Percentiles rank a stretch among this genome's conserved stretches.
Conservation (phyloP, 2,329 filamentous ascomycete genomes). For the Clonostachys solani region DNA sequence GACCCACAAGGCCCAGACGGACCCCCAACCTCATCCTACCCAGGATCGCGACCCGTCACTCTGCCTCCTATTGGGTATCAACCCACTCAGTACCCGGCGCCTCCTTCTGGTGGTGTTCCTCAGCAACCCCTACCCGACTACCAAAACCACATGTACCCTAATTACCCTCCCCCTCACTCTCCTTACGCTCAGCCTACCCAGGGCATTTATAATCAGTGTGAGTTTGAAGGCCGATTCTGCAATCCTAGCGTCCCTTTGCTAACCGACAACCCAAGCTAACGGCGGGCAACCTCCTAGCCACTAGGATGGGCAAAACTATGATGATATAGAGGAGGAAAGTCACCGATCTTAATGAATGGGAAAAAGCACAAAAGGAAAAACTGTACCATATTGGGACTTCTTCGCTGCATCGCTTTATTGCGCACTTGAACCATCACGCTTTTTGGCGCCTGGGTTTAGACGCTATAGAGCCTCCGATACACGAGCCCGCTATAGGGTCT, state of each 20-base stretch:
- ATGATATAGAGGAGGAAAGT: neutral
- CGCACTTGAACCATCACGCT: neutral
- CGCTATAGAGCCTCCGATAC: too few species aligned
- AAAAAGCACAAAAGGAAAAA: neutral
- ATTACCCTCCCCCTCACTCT: conserved; percentile 54
- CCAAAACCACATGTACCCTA: conserved; percentile 48
- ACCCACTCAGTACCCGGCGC: conserved; percentile 62
- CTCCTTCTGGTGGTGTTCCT: conserved; percentile 45
- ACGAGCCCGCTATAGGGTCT: too few species aligned
- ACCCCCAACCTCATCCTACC: conserved; percentile 47
- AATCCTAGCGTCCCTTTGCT: neutral
- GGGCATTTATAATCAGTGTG: conserved; percentile 58
- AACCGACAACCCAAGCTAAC: conserved; percentile 16
- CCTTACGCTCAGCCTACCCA: conserved; percentile 53
- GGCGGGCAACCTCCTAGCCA: conserved; percentile 26
- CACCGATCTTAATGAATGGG: neutral
- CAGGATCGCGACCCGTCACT: conserved; percentile 56
- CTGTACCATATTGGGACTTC: neutral
- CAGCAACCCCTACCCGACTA: conserved; percentile 54
- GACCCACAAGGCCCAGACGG: conserved; percentile 39
- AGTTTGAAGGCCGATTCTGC: conserved; percentile 12
- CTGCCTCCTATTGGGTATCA: conserved; percentile 75
- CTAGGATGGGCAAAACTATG: conserved; percentile 7
- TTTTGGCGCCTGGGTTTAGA: too few species aligned
- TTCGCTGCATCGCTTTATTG: neutral